Evolutionary conservation across 2,329 filamentous ascomycete genomes (phyloP), one percentile per base, ranked within the genome.

Genomic region (Apiospora rasikravindrae): DNA sequence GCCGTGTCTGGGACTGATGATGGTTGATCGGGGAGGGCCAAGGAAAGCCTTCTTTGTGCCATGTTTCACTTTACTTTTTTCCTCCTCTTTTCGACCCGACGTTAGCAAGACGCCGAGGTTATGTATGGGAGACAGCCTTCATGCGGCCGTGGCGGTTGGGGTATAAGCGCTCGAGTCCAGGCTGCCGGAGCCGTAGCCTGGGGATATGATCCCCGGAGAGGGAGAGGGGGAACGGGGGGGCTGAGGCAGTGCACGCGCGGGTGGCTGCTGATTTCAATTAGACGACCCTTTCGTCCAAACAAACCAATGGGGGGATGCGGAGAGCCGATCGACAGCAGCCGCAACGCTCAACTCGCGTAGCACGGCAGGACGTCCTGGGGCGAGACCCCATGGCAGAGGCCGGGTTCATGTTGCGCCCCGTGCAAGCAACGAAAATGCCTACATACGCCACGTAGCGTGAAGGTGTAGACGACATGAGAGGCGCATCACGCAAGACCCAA

Each of bases 221-320:
- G 33, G 33, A 37, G 33, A 37, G 33, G 33, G 33, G 33, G 33
- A 5, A n/a, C n/a, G n/a, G 4, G 49, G 44, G 67, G 71, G 67
- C 51, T 49, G 67, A 71, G 53, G 49, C 47, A 49, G 37, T 53
- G 51, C 33, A 51, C 22, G 45, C 22, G 45, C 68, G 68, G 67
- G 24, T 49, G 45, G 33, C 61, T 69, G 69, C 71, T 53, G 49
- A 45, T 66, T 64, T 53, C 71, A 70, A 10, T 64, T 72, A 72
- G 64, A 72, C 57, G 69, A 51, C n/a, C n/a, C 40, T 45, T 11
- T 16, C 66, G 14, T 29, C 66, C 66, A 68, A 68, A 68, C 66
- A 33, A 14, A 68, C 33, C 57, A 64, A 37, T 24, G 33, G 33
- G 33, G 2, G 33, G 29, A 64, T 64, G 57, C 57, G 22, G 19